Conservation (phyloP, 352 stramenopile genomes). For the Phytophthora uliginosa region DNA sequence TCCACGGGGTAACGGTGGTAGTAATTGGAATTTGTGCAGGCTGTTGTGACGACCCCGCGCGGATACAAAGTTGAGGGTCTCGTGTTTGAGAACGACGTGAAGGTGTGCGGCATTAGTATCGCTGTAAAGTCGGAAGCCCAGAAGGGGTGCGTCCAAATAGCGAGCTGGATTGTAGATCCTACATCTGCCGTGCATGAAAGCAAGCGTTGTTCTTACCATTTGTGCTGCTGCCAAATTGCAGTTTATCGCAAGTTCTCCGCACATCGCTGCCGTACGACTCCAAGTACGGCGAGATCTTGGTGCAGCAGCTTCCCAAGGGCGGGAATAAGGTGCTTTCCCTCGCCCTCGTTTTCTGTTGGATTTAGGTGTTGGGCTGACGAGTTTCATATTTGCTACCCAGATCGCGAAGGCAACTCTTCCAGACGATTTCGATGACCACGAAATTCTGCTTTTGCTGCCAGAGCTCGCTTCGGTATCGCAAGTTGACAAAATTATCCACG, state of each 20-base stretch:
- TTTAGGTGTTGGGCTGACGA: constrained; percentile 6
- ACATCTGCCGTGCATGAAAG: neutral
- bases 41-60: constrained; percentile 78
- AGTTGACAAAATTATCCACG: constrained; percentile 79
- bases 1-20: neutral
- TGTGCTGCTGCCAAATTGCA: constrained; percentile 11
- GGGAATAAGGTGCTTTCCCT: constrained; percentile 47
- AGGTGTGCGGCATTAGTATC: constrained; percentile 80
- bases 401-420: constrained; percentile 67
- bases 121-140: constrained; percentile 58
- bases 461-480: constrained; percentile 73
- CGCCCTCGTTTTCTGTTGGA: neutral
- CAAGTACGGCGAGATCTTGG: constrained; percentile 67
- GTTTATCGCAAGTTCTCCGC: constrained; percentile 63
- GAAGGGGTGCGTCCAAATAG: constrained; percentile 39
- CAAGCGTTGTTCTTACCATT: neutral
- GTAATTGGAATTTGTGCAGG: constrained; percentile 32
- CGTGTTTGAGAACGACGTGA: constrained; percentile 82
- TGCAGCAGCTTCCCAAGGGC: constrained; percentile 54
- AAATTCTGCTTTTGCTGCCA: constrained; percentile 77
- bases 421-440: constrained; percentile 69
- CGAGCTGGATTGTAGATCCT: no score
- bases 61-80: constrained; percentile 81
- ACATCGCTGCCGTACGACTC: constrained; percentile 76
- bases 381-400: constrained; percentile 10